Evolutionary conservation across 805 yeast genomes (phyloP).

Genomic region (Candida silvatica): DNA sequence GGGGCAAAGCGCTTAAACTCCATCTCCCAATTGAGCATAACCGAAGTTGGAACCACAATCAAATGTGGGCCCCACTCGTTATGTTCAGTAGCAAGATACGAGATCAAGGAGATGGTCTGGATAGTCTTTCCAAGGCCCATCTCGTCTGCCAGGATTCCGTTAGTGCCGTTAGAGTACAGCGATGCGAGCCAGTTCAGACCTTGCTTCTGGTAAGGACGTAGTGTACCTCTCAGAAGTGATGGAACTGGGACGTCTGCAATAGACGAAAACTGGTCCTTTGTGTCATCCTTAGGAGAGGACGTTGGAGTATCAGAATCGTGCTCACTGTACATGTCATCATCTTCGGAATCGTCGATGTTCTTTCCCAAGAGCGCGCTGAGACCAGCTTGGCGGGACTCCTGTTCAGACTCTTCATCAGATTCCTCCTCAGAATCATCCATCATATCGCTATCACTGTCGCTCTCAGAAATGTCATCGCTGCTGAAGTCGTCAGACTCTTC

Average conservation of each 20-base stretch:
- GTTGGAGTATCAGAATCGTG: slow-evolving; percentile 24
- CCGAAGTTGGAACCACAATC: slow-evolving; percentile 95
- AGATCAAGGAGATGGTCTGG: slow-evolving; percentile 81
- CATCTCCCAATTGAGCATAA: slow-evolving; percentile 98
- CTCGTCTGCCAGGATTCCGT: slow-evolving; percentile 96
- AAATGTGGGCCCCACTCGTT: slow-evolving; percentile 97
- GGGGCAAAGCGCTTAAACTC: slow-evolving; percentile 98
- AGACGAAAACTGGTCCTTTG: slow-evolving; percentile 13
- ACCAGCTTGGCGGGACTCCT: slow-evolving; percentile 15
- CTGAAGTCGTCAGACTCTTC: slow-evolving; percentile 4
- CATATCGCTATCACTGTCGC: neutral
- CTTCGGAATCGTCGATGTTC: slow-evolving; percentile 23
- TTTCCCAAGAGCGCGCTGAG: slow-evolving; percentile 31
- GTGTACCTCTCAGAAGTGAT: slow-evolving; percentile 63
- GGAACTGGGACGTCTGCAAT: slow-evolving; percentile 77
- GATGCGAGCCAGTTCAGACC: slow-evolving; percentile 98
- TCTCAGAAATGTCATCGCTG: slow-evolving; percentile 1
- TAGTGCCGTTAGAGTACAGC: slow-evolving; percentile 81
- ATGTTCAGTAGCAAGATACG: slow-evolving; percentile 89
- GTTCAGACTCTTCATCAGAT: slow-evolving; percentile 10
- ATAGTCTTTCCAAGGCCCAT: slow-evolving; percentile 98
- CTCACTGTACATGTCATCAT: slow-evolving; percentile 27
- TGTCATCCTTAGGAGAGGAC: slow-evolving; percentile 27
- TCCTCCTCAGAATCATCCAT: slow-evolving; percentile 8
- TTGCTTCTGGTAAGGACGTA: slow-evolving; percentile 89